Base-by-base conservation (phyloP, 345 rosid species). In the Odontarrhena argentea region DNA sequence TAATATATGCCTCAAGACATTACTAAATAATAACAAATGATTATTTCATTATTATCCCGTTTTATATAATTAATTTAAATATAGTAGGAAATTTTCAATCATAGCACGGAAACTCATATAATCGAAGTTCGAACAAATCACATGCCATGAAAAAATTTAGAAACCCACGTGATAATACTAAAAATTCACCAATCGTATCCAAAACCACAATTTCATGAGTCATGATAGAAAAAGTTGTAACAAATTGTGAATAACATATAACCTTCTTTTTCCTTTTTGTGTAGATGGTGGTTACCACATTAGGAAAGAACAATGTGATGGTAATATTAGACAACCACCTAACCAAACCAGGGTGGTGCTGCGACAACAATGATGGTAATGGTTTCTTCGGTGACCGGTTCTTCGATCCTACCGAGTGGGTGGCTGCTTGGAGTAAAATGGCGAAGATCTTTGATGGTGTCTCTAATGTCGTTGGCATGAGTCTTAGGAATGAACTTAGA, bases 291-390 rank as follows among this genome's bases (percentile, higher is more conserved):
- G 97, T 93, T 69, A 65, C 86, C n/a, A 78, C 72, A 70, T 90
- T 93, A 12, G 92, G 89, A 26, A 75, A 76, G 9, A 83, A 85
- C 69, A 69, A 78, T 32, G 86, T 95, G 73, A 85, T 91, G 96
- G 96, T 89, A 69, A 87, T 95, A 67, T 54, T 88, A 5, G 99
- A 95, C 84, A 91, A 95, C 79, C 97, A 95, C 80, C 49, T 95
- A 41, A 91, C 87, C 75, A 83, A 79, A 56, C 97, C 99, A 4
- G 95, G 96, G 18, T 95, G 99, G 99, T 95, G 99, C 22, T 91
- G 99, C 69, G 71, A 82, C 53, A 78, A 44, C 62, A 58, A 34
- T 30, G 97, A 95, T 15, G 97, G 87, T 51, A 91, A 89, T 73
- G 97, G 99, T n/a, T 95, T 95, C 81, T 89, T 91, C 56, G 99